Conservation (phyloP, 1,284 basidiomycete genomes). For the Cryptococcus neoformans region DNA sequence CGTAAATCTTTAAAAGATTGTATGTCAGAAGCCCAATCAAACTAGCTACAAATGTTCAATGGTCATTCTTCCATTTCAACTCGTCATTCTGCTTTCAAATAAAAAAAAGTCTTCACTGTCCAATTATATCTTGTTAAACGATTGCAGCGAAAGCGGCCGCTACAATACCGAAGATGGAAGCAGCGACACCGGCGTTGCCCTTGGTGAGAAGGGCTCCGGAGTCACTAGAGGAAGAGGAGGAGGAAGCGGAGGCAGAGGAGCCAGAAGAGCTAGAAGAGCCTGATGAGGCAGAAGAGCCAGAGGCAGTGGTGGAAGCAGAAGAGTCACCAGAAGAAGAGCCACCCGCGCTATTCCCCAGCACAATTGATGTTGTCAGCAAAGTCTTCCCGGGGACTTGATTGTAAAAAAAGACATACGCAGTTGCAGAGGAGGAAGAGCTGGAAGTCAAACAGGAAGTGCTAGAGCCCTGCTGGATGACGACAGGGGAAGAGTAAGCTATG, state of each 20-base stretch:
- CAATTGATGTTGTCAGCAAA: constrained; percentile 1
- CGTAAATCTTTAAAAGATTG: too few species aligned
- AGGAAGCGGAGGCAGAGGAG: constrained; percentile 3
- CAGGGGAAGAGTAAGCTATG: constrained; percentile 57
- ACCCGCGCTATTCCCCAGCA: background rate
- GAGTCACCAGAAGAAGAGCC: constrained; percentile 1
- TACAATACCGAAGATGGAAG: constrained; percentile 14
- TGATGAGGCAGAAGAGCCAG: constrained; percentile 3
- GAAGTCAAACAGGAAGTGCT: constrained; percentile 39
- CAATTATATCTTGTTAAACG: background rate
- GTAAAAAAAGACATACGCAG: constrained; percentile 11
- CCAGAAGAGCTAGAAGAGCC: constrained; percentile 1
- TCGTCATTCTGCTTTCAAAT: too few species aligned
- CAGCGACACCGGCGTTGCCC: constrained; percentile 9
- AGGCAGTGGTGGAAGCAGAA: constrained; percentile 3
- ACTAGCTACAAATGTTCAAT: too few species aligned
- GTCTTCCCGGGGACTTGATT: background rate
- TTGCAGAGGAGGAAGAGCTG: constrained; percentile 6
- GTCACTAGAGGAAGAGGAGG: constrained; percentile 1
- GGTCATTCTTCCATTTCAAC: too few species aligned
- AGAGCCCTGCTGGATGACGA: constrained; percentile 55
- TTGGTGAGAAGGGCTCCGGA: constrained; percentile 8
- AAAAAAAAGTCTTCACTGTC: background rate
- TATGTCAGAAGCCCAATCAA: too few species aligned
- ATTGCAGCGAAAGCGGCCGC: constrained; percentile 10